Evolutionary conservation across 352 stramenopile genomes (phyloP).

Genomic region (Phytophthora pisi): DNA sequence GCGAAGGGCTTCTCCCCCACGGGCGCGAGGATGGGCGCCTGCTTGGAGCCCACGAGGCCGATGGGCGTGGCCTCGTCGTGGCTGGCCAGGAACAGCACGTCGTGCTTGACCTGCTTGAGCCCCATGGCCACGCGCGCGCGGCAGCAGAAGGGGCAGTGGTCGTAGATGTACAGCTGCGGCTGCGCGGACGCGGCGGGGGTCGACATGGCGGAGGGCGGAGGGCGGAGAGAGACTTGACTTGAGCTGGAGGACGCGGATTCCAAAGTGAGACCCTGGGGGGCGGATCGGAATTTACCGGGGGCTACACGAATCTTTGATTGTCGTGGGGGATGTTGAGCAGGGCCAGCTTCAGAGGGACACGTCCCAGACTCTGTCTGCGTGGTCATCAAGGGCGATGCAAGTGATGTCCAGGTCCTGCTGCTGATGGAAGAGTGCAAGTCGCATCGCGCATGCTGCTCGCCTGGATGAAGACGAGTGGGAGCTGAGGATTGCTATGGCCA

Average conservation of each 20-base stretch:
- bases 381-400: too few species aligned
- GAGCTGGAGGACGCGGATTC: slow-evolving; percentile 14
- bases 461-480: too few species aligned
- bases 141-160: slow-evolving; percentile 62
- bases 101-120: slow-evolving; percentile 48
- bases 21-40: slow-evolving; percentile 54
- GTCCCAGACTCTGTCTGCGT: too few species aligned
- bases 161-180: slow-evolving; percentile 64
- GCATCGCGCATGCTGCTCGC: too few species aligned
- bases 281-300: slow-evolving; percentile 1
- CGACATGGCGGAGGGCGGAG: neutral
- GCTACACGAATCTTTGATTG: slow-evolving; percentile 4
- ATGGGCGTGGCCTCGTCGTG: slow-evolving; percentile 63
- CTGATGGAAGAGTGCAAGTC: too few species aligned
- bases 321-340: neutral
- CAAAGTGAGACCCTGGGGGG: slow-evolving; percentile 7
- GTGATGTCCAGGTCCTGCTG: too few species aligned
- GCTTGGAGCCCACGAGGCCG: slow-evolving; percentile 49
- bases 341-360: too few species aligned
- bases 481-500: too few species aligned
- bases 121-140: slow-evolving; percentile 57
- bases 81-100: slow-evolving; percentile 50
- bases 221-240: neutral
- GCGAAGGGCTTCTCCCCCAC: slow-evolving; percentile 49
- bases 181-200: neutral